Evolutionary conservation across 768 basidiomycete genomes (phyloP).

Genomic region (Amanita brunnescens): DNA sequence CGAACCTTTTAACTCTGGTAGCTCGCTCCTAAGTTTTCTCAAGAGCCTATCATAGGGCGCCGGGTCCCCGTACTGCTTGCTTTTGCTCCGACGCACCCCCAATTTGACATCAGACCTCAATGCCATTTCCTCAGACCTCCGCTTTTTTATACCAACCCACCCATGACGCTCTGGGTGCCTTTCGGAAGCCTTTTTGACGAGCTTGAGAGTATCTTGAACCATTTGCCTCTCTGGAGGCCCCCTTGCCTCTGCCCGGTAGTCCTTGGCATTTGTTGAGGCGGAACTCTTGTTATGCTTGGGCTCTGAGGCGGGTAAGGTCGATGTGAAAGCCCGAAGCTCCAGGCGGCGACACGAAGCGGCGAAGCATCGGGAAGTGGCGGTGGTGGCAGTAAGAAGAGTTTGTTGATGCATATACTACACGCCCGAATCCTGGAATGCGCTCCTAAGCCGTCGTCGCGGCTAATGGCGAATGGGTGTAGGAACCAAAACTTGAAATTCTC

Average conservation of each 20-base stretch:
- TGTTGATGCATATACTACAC: neutral
- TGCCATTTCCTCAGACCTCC: constrained; percentile 30
- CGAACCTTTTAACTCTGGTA: no score
- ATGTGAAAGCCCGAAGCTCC: neutral
- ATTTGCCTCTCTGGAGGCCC: neutral
- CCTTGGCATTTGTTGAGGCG: neutral
- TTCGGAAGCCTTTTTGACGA: neutral
- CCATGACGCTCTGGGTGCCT: neutral
- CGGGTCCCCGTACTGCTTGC: no score
- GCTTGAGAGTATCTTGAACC: neutral
- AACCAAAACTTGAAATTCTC: no score
- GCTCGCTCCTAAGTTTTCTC: neutral
- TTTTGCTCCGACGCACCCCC: no score
- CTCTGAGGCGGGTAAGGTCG: neutral
- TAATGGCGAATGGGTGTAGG: neutral
- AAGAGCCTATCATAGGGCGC: no score
- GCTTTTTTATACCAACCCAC: constrained; percentile 26
- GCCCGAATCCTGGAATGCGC: neutral
- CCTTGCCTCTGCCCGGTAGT: neutral
- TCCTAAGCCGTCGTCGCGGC: neutral
- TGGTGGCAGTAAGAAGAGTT: neutral
- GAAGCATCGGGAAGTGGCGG: neutral
- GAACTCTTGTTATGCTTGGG: no score
- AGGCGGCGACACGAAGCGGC: neutral
- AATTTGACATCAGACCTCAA: constrained; percentile 13